Percentiles rank a stretch among this genome's conserved stretches.
These are phyloP conservation scores for Boletus eberwhitei DNA, from an alignment of 768 basidiomycete species.

Conservation along the genomic window DNA sequence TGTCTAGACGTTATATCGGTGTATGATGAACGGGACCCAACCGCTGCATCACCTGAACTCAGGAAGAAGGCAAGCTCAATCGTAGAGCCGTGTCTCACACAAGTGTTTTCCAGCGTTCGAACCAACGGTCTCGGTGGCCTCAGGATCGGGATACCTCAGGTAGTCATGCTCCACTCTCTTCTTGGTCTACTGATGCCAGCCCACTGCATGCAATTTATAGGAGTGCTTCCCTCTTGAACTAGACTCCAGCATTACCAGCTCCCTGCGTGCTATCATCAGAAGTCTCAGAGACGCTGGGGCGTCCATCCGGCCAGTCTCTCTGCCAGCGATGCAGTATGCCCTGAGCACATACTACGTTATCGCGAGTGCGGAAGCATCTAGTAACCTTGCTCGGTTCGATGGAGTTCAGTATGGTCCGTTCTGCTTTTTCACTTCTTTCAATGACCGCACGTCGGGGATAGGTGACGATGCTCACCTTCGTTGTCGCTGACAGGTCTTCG, in stretches of 20 bases:
- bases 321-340: constrained; percentile 68
- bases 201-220: constrained; percentile 22
- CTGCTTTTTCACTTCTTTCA: constrained; percentile 7
- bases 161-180: constrained; percentile 26
- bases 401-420: constrained; percentile 79
- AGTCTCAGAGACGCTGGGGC: constrained; percentile 55
- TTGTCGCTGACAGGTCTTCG: constrained; percentile 44
- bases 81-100: constrained; percentile 15
- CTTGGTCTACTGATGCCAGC: neutral
- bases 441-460: neutral
- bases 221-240: constrained; percentile 83
- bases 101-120: neutral
- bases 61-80: constrained; percentile 35
- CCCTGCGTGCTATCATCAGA: constrained; percentile 45
- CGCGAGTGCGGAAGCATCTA: constrained; percentile 90
- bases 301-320: constrained; percentile 62
- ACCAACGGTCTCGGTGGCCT: constrained; percentile 45
- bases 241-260: constrained; percentile 39
- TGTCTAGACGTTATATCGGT: constrained; percentile 33
- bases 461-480: neutral
- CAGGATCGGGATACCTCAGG: constrained; percentile 74
- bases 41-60: constrained; percentile 48
- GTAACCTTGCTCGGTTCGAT: constrained; percentile 87
- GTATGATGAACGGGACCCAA: constrained; percentile 73
- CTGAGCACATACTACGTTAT: constrained; percentile 96